Conservation (phyloP, 495 filamentous ascomycete species). For the Mytilinidion resinicola region DNA sequence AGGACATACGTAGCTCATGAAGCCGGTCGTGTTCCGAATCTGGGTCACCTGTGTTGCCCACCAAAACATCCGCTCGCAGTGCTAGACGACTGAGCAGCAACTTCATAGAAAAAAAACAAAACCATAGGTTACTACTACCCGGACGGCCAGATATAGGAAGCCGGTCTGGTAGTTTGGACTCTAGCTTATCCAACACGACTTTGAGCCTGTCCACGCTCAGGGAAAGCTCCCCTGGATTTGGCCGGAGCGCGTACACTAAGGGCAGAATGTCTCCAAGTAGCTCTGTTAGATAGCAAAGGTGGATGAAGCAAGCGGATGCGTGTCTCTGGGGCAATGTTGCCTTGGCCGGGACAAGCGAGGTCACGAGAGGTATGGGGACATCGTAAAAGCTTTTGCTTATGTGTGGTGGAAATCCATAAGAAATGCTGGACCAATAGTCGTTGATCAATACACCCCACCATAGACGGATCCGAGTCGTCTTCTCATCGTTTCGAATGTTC, state of each 20-base stretch:
- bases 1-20: constrained; percentile 44
- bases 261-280: constrained; percentile 48
- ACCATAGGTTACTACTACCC: constrained; percentile 46
- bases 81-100: constrained; percentile 49
- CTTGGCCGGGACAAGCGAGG: constrained; percentile 30
- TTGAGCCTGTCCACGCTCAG: constrained; percentile 34
- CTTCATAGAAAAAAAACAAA: constrained; percentile 47
- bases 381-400: constrained; percentile 42
- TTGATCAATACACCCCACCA: constrained; percentile 26
- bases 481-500: constrained; percentile 16
- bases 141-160: constrained; percentile 34
- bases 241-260: constrained; percentile 45
- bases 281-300: constrained; percentile 47
- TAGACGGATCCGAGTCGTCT: constrained; percentile 6
- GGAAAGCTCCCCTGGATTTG: constrained; percentile 39
- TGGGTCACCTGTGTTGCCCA: constrained; percentile 30
- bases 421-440: constrained; percentile 20
- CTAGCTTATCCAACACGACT: constrained; percentile 43
- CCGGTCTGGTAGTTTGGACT: constrained; percentile 44
- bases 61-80: constrained; percentile 46
- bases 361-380: constrained; percentile 46
- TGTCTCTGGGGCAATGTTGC: constrained; percentile 32
- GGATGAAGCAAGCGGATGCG: constrained; percentile 45
- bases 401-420: constrained; percentile 16
- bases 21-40: constrained; percentile 44